phyloP scores from a whole-genome alignment of 768 basidiomycete genomes.

The Exidia glandulosa region DNA sequence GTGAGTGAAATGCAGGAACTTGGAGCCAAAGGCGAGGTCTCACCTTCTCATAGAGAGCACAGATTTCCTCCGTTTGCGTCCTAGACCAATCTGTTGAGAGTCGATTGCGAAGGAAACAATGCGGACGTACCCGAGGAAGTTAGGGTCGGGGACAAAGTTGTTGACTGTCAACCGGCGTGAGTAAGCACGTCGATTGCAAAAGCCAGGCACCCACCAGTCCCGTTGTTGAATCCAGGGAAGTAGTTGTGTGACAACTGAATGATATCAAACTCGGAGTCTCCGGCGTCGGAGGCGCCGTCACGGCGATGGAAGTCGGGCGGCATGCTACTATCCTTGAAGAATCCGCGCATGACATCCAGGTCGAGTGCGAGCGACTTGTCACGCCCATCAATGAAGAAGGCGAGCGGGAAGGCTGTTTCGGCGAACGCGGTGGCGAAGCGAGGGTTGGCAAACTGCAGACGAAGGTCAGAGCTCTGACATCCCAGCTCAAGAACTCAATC shows the following conservation, averaged over 20 bases:
- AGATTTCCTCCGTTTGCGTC: not conserved
- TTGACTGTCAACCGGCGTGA: too few relatives aligned
- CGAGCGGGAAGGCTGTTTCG: conserved; percentile 2
- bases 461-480: conserved; percentile 1
- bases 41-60: not conserved
- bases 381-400: conserved; percentile 2
- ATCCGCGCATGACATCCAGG: conserved; percentile 1
- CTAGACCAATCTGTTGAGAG: too few relatives aligned
- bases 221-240: conserved; percentile 1
- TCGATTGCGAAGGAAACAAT: too few relatives aligned
- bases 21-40: not conserved
- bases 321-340: not conserved
- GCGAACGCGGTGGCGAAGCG: conserved; percentile 2
- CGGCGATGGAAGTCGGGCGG: not conserved
- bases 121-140: not conserved
- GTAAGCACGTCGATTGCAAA: too few relatives aligned
- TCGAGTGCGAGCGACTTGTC: not conserved
- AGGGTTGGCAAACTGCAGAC: conserved; percentile 1
- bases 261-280: not conserved
- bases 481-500: too few relatives aligned
- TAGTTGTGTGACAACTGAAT: not conserved
- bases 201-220: too few relatives aligned
- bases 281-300: not conserved
- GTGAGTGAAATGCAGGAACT: too few relatives aligned
- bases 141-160: not conserved